These are phyloP conservation scores for Naegleria gruberi DNA, from an alignment of 208 protist genomes.

Conservation along the genomic window DNA sequence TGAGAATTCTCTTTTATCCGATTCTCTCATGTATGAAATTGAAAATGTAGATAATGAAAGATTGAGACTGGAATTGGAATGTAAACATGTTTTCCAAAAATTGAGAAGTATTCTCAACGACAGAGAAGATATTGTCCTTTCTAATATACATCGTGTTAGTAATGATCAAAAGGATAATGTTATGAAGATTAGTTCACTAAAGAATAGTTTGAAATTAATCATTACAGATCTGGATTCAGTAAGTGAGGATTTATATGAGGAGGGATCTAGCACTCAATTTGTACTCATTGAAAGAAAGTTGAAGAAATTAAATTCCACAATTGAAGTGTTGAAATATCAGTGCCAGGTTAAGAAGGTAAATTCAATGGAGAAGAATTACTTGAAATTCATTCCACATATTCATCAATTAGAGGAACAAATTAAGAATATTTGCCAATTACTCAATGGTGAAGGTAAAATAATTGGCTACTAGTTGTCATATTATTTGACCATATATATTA, in stretches of 20 bases:
- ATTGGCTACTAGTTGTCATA: background rate
- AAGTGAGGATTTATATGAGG: background rate
- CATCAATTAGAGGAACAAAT: background rate
- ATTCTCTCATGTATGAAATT: background rate
- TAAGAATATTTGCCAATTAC: background rate
- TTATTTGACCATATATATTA: too few species aligned
- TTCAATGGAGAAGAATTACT: background rate
- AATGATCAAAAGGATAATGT: background rate
- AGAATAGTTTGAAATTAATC: background rate
- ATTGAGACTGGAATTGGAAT: background rate
- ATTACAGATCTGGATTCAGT: background rate
- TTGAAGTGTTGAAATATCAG: background rate
- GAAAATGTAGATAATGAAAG: background rate
- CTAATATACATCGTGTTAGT: background rate
- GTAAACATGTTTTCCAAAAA: background rate
- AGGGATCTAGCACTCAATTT: too few species aligned
- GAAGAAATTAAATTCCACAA: background rate
- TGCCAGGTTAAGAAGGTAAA: background rate
- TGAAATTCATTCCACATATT: background rate
- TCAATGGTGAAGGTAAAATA: background rate
- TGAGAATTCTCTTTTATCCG: background rate
- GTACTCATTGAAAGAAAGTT: background rate
- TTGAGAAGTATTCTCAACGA: background rate
- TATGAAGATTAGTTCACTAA: background rate
- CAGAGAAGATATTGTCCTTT: background rate